phyloP scores from a whole-genome alignment of 1,139 yeast genomes.

The Arxiozyma telluris region DNA sequence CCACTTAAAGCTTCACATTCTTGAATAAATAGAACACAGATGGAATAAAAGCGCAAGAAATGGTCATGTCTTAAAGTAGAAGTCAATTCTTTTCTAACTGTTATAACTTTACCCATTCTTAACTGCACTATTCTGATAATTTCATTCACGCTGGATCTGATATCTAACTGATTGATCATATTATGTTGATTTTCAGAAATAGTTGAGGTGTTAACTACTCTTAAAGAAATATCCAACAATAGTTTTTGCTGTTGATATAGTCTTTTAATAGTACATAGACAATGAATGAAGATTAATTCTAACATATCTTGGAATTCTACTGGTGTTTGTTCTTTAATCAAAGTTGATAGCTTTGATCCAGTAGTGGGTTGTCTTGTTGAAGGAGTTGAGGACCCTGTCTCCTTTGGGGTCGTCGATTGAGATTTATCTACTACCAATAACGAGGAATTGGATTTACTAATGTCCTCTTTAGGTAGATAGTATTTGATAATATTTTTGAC shows the following conservation, averaged over 20 bases:
- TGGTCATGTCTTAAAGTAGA: conserved; percentile 45
- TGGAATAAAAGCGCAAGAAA: conserved; percentile 58
- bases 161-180: conserved; percentile 53
- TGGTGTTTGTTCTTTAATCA: conserved; percentile 57
- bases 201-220: conserved; percentile 34
- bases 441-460: not conserved
- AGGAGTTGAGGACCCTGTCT: not conserved
- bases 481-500: conserved; percentile 63
- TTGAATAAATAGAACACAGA: conserved; percentile 59
- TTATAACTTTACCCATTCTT: conserved; percentile 68
- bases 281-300: conserved; percentile 47
- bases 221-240: conserved; percentile 63
- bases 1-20: conserved; percentile 87
- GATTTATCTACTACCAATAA: conserved; percentile 6
- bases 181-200: conserved; percentile 28
- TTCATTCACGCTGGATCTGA: conserved; percentile 43
- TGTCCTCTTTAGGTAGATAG: conserved; percentile 42
- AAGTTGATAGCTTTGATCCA: conserved; percentile 40
- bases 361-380: conserved; percentile 6
- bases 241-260: conserved; percentile 72
- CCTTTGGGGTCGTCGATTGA: conserved; percentile 1
- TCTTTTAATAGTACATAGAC: conserved; percentile 67
- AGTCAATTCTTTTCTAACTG: conserved; percentile 67
- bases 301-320: conserved; percentile 69
- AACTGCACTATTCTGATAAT: conserved; percentile 68